Evolutionary conservation across 2,329 filamentous ascomycete genomes (phyloP).

Genomic region (Laburnicola sp.): DNA sequence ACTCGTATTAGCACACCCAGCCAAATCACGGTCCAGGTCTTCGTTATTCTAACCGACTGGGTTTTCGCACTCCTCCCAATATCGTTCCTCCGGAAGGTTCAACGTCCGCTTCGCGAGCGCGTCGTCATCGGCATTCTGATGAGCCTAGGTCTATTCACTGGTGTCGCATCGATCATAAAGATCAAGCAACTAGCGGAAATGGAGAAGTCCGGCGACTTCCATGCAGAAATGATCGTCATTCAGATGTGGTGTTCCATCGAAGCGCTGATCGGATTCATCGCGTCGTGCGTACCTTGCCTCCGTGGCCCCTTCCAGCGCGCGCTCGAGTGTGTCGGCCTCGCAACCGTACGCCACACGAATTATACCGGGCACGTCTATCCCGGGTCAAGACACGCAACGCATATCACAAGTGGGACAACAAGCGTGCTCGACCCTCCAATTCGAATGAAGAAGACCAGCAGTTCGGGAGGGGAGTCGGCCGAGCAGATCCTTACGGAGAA

Average conservation of each 20-base stretch:
- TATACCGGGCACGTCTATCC: constrained; percentile 6
- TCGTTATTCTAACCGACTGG: constrained; percentile 23
- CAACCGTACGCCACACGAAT: constrained; percentile 2
- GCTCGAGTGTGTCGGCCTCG: constrained; percentile 19
- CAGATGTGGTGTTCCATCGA: constrained; percentile 24
- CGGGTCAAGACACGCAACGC: neutral
- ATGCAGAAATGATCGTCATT: constrained; percentile 14
- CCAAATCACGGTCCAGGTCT: constrained; percentile 12
- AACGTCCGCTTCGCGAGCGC: constrained; percentile 22
- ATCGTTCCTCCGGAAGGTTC: constrained; percentile 24
- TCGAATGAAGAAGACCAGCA: constrained; percentile 1
- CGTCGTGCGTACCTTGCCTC: constrained; percentile 23
- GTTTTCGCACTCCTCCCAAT: constrained; percentile 23
- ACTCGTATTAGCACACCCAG: constrained; percentile 9
- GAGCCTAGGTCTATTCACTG: constrained; percentile 23
- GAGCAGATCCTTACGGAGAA: constrained; percentile 1
- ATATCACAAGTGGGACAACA: neutral
- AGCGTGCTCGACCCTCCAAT: neutral
- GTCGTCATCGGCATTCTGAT: constrained; percentile 23
- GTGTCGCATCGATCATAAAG: constrained; percentile 22
- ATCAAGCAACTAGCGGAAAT: constrained; percentile 2
- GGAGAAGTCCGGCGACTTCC: constrained; percentile 5
- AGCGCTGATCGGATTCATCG: constrained; percentile 22
- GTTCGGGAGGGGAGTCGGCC: neutral
- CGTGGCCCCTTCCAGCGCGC: constrained; percentile 21